Evolutionary conservation across 805 yeast genomes (phyloP), one percentile per base, ranked within the genome.

Genomic region (Lipomyces oligophaga): DNA sequence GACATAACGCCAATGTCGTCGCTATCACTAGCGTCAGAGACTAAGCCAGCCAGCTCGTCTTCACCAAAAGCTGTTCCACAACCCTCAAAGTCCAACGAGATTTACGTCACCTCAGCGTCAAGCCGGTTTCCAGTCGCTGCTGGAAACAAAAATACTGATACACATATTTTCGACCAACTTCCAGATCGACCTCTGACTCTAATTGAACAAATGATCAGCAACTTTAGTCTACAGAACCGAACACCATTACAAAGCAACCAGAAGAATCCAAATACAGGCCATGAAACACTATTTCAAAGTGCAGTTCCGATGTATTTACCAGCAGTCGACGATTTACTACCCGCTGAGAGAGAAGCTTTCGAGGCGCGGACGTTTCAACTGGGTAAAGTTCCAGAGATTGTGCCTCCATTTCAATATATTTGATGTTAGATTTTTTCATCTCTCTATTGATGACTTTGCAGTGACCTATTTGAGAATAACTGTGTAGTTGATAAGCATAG

Each of bases 311-410:
- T 33, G 10, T 49, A 30, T 32, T 30, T 49, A 34, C 54, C 54
- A 3, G 36, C 32, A 13, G 33, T 31, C 22, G 18, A 20, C n/a
- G 54, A 49, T 31, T 31, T 52, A 26, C 44, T 50, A 11, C 13
- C 15, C 18, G 43, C 31, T 5, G 54, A 51, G 43, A 30, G 40
- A 15, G 22, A 19, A 5, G 54, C 56, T 25, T 57, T 54, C 33
- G 45, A 70, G 51, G 69, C 76, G 0, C 55, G 59, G 0, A 43
- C 49, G 3, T 84, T 84, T 54, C 60, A 63, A n/a, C 58, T 83
- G 26, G 90, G 89, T 0, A 64, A 66, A 21, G 77, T 84, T 1
- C 94, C 94, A 0, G 90, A 83, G 48, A 58, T 78, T 4, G 79
- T 87, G 2, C 93, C 94, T 4, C 88, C 93, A 1, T 33, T 71